Base-by-base conservation (phyloP, 345 rosid genomes). In the Hypericum perforatum region DNA sequence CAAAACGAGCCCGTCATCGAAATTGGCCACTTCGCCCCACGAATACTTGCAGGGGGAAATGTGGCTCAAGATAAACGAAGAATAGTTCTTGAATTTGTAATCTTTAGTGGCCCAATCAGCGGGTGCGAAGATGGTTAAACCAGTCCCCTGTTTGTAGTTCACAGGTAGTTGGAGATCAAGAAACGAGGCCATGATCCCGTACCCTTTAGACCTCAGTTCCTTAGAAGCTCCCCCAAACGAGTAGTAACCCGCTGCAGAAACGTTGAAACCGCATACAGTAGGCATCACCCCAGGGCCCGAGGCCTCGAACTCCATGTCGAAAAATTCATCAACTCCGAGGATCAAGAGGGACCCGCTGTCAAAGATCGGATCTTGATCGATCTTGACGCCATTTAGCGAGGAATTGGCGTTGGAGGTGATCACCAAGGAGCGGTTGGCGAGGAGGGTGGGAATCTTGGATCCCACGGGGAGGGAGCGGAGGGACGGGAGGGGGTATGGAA, bases 101-200 rank as follows among this genome's bases (percentile, higher is more conserved):
- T 44, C 52, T 16, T 72, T 54, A 22, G 74, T 43, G 5, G 74
- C 76, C 47, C 61, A 76, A 59, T 73, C 78, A 16, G 60, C 52
- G 0, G 76, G 78, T 8, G 82, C 78, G 8, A 74, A 70, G 65
- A 77, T 55, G 37, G 78, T 77, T 63, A 74, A 44, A 53, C 57
- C 73, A 54, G 73, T 58, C 32, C 32, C 32, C 37, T 49, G 63
- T 58, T 53, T 59, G 5, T 15, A 53, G 9, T 62, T 59, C 16
- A 50, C 56, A 6, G 45, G 60, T 0, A 71, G 44, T 47, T 78
- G 82, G 37, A 69, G 16, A 63, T 70, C 79, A 29, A 71, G 82
- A 69, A 69, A 71, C 7, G 71, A 62, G 3, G 71, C 71, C 71
- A 72, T 65, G 8, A 69, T 59, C 8, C 70, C 61, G 39, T 57